Evolutionary conservation across 2,329 filamentous ascomycete genomes (phyloP).

Genomic region (Pestalotiopsis sp.): DNA sequence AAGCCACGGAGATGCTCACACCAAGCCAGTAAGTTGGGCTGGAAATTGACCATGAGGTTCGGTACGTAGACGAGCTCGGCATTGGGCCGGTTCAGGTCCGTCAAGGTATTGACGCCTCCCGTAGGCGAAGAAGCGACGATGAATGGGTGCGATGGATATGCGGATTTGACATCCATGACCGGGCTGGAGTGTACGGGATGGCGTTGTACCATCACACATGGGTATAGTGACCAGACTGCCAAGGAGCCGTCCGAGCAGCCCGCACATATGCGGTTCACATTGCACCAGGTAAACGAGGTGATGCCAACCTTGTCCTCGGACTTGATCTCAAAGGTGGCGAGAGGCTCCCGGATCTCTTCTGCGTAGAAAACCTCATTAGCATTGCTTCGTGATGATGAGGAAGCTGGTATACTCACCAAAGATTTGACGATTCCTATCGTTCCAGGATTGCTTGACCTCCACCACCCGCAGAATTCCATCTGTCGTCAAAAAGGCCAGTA

Average conservation of each 20-base stretch:
- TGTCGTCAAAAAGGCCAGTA: slow-evolving; percentile 53
- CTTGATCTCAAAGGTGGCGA: slow-evolving; percentile 47
- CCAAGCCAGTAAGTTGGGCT: slow-evolving; percentile 57
- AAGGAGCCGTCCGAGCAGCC: slow-evolving; percentile 62
- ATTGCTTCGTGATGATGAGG: background rate
- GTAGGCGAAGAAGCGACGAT: slow-evolving; percentile 58
- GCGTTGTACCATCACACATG: slow-evolving; percentile 51
- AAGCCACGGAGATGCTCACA: slow-evolving; percentile 60
- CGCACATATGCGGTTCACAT: slow-evolving; percentile 56
- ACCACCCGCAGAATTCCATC: slow-evolving; percentile 56
- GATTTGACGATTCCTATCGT: slow-evolving; percentile 27
- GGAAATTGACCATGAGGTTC: slow-evolving; percentile 52
- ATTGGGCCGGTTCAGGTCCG: slow-evolving; percentile 56
- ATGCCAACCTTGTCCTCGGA: slow-evolving; percentile 52
- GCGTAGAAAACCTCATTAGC: slow-evolving; percentile 24
- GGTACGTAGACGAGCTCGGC: slow-evolving; percentile 57
- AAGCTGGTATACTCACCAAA: slow-evolving; percentile 41
- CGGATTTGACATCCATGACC: slow-evolving; percentile 58
- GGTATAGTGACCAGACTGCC: slow-evolving; percentile 58
- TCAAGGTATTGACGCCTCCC: slow-evolving; percentile 54
- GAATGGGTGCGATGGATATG: slow-evolving; percentile 59
- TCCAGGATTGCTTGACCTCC: slow-evolving; percentile 37
- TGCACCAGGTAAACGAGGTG: slow-evolving; percentile 58
- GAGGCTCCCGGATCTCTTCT: slow-evolving; percentile 49
- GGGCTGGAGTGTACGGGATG: slow-evolving; percentile 56